Evolutionary conservation across 2,329 filamentous ascomycete species (phyloP), one percentile per base, ranked within the genome.

Genomic region (Alternaria brassicicola): DNA sequence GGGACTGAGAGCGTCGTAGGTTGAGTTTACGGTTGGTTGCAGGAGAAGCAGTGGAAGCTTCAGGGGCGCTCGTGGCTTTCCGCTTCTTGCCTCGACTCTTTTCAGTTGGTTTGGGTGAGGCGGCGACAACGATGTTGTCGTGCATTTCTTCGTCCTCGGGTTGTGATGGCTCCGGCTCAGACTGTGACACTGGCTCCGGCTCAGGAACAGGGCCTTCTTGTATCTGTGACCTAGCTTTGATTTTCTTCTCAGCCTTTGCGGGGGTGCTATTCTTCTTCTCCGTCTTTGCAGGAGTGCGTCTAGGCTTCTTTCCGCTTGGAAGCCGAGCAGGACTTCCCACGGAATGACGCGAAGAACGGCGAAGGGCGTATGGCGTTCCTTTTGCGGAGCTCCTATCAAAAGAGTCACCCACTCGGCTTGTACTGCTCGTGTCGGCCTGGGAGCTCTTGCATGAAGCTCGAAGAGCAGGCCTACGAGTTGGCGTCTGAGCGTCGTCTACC

Each of bases 71-170:
- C 55, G 57, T 65, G 6, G 66, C 57, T 49, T 69, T 71, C 15
- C 70, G 57, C 67, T 68, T 72, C 38, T 51, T 67, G 9, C 45
- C 36, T n/a, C 17, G 43, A 2, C 48, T 38, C 12, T 42, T 63
- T 3, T 53, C 50, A 4, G 49, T 15, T 26, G 26, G 42, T 8
- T 38, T 43, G 4, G 67, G 58, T 4, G 43, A 33, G 4, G 61
- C 59, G 17, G 72, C 74, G 19, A 81, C 76, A 15, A 78, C 69
- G 47, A 81, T 80, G 53, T 77, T 78, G 39, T 79, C 78, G 21
- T 71, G 70, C 19, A 79, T 71, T 5, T 69, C 71, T 6, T 78
- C 75, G 1, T 75, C 68, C 4, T 75, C 68, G 7, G 52, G 46
- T n/a, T 58, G 38, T 9, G 17, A 3, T 23, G 52, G 19, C 9